phyloP scores from a whole-genome alignment of 2,329 filamentous ascomycete species.

The Zarea fungicola region DNA sequence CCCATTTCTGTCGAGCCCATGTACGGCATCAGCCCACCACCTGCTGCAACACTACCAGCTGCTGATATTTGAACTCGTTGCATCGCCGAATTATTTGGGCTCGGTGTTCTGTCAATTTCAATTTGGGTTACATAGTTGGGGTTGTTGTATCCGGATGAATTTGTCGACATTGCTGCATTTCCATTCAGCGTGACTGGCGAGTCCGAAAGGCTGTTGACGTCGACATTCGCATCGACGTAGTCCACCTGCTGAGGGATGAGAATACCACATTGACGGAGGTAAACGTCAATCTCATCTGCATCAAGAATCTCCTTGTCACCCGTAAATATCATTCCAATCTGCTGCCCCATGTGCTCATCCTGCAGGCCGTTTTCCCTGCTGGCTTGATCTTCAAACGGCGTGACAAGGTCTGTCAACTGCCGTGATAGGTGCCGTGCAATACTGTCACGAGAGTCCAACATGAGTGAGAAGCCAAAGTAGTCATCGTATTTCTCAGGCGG shows the following conservation, averaged over 20 bases:
- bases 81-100: not conserved
- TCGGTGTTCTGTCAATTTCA: not conserved
- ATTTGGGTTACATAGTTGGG: constrained; percentile 2
- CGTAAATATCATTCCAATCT: constrained; percentile 51
- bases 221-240: constrained; percentile 54
- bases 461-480: constrained; percentile 65
- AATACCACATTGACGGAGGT: constrained; percentile 60
- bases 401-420: constrained; percentile 25
- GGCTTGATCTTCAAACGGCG: constrained; percentile 9
- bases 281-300: constrained; percentile 69
- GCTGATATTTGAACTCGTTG: not conserved
- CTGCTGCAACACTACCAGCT: constrained; percentile 5
- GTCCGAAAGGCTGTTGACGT: constrained; percentile 35
- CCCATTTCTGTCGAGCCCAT: constrained; percentile 9
- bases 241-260: constrained; percentile 56
- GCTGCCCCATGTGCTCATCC: constrained; percentile 26
- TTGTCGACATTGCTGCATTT: not conserved
- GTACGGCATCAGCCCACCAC: constrained; percentile 3
- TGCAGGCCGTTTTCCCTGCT: not conserved
- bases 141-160: constrained; percentile 3
- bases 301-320: constrained; percentile 75
- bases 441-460: constrained; percentile 48
- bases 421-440: constrained; percentile 40
- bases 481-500: constrained; percentile 44
- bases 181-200: not conserved